Conservation (phyloP, 305 asterid genomes). For the Andrographis paniculata region DNA sequence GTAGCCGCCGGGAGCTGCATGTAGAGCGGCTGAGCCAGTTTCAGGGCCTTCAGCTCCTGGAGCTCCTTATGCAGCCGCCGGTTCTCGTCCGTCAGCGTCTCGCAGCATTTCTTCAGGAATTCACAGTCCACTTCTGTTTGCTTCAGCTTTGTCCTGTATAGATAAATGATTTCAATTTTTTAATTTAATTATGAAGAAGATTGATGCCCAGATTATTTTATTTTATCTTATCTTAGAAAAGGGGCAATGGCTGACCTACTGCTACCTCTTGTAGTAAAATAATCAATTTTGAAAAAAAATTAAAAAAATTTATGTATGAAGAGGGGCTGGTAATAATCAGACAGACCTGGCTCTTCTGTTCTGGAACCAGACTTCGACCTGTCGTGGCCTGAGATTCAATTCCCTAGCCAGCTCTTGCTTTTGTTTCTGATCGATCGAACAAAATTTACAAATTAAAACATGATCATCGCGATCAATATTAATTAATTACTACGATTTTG, state of each 20-base stretch:
- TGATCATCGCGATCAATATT: background rate
- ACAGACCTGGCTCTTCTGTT: constrained; percentile 74
- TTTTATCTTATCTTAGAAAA: too few species aligned
- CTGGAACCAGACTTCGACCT: constrained; percentile 98
- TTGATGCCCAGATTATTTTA: too few species aligned
- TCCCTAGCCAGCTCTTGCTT: constrained; percentile 86
- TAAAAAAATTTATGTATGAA: too few species aligned
- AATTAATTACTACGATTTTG: too few species aligned
- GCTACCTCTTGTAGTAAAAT: too few species aligned
- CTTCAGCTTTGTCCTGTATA: constrained; percentile 80
- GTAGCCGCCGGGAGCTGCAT: constrained; percentile 98
- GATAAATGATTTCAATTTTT: too few species aligned
- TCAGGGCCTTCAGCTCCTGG: constrained; percentile 65
- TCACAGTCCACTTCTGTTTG: constrained; percentile 88
- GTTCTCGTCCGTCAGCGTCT: constrained; percentile 68
- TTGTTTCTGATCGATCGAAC: constrained; percentile 51
- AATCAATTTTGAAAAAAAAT: too few species aligned
- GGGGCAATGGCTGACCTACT: too few species aligned
- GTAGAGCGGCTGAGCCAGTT: constrained; percentile 72
- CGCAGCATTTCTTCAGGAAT: constrained; percentile 75
- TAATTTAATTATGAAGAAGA: too few species aligned
- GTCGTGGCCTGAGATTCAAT: constrained; percentile 77
- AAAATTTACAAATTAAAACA: background rate
- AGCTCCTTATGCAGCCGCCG: constrained; percentile 71
- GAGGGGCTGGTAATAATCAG: too few species aligned